These are phyloP conservation scores for Ganoderma leucocontextum DNA, from an alignment of 1,284 basidiomycete genomes.

Conservation along the genomic window DNA sequence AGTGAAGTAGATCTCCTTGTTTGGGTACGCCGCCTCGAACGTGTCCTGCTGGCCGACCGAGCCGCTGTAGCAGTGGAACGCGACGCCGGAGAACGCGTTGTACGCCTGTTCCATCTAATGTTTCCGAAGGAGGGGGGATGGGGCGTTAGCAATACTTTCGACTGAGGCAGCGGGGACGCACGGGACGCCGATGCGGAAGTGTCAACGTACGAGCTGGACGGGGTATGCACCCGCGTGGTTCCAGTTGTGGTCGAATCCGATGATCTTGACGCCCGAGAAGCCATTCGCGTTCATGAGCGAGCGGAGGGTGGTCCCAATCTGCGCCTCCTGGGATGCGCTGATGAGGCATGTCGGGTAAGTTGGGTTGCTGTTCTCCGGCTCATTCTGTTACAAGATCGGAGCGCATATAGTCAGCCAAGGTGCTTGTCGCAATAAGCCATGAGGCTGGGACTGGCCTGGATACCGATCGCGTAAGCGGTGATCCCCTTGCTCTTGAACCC, in stretches of 20 bases:
- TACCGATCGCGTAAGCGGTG: slow-evolving; percentile 51
- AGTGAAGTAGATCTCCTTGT: slow-evolving; percentile 58
- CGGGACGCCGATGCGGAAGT: background rate
- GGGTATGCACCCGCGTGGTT: slow-evolving; percentile 54
- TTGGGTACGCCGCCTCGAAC: slow-evolving; percentile 53
- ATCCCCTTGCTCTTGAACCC: slow-evolving; percentile 53
- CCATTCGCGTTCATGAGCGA: slow-evolving; percentile 53
- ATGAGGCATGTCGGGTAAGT: slow-evolving; percentile 54
- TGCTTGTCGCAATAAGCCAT: background rate
- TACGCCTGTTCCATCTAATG: slow-evolving; percentile 54
- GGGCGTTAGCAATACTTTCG: background rate
- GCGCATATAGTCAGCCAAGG: background rate
- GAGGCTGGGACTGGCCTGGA: slow-evolving; percentile 47
- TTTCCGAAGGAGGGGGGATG: background rate
- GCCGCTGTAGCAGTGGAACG: slow-evolving; percentile 60
- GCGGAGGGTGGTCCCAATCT: slow-evolving; percentile 50
- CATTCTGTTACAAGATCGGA: slow-evolving; percentile 48
- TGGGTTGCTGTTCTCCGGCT: slow-evolving; percentile 54
- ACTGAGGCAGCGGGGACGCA: background rate
- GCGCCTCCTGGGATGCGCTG: slow-evolving; percentile 47
- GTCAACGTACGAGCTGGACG: slow-evolving; percentile 48
- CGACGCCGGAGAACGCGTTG: slow-evolving; percentile 53
- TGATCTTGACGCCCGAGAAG: slow-evolving; percentile 49
- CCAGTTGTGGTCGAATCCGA: slow-evolving; percentile 61
- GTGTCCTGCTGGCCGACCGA: slow-evolving; percentile 47